phyloP scores from a whole-genome alignment of 1,284 basidiomycete genomes.

The Rhizoctonia solani region DNA sequence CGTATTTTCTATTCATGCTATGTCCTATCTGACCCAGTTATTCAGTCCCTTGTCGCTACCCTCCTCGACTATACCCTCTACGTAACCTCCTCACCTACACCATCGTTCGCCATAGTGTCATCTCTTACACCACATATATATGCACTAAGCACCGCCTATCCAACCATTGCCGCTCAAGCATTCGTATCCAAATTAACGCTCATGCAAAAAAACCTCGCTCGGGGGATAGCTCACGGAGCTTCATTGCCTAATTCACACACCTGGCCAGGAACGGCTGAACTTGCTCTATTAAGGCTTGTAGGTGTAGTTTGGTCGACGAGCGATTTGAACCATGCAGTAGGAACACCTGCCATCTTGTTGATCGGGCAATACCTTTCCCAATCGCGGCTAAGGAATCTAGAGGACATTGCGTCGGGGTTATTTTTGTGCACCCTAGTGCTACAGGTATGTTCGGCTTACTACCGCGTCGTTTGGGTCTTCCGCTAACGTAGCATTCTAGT shows the following conservation, averaged over 20 bases:
- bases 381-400: slow-evolving; percentile 72
- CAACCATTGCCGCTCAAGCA: slow-evolving; percentile 75
- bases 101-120: slow-evolving; percentile 65
- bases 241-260: slow-evolving; percentile 70
- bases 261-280: slow-evolving; percentile 85
- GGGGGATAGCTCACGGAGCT: slow-evolving; percentile 79
- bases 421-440: slow-evolving; percentile 84
- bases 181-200: slow-evolving; percentile 83
- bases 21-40: neutral
- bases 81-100: slow-evolving; percentile 65
- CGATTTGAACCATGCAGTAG: slow-evolving; percentile 89
- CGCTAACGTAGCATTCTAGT: slow-evolving; percentile 55
- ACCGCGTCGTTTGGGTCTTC: neutral
- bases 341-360: slow-evolving; percentile 83
- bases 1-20: slow-evolving; percentile 39
- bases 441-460: slow-evolving; percentile 45
- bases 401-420: slow-evolving; percentile 82
- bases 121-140: slow-evolving; percentile 81
- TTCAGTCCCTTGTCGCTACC: slow-evolving; percentile 72
- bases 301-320: slow-evolving; percentile 91
- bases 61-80: slow-evolving; percentile 93
- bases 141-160: slow-evolving; percentile 80
- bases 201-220: slow-evolving; percentile 94
- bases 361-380: slow-evolving; percentile 92
- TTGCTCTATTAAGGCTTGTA: slow-evolving; percentile 79